Conservation (phyloP, 2,329 filamentous ascomycete genomes). For the Didymella exigua region DNA sequence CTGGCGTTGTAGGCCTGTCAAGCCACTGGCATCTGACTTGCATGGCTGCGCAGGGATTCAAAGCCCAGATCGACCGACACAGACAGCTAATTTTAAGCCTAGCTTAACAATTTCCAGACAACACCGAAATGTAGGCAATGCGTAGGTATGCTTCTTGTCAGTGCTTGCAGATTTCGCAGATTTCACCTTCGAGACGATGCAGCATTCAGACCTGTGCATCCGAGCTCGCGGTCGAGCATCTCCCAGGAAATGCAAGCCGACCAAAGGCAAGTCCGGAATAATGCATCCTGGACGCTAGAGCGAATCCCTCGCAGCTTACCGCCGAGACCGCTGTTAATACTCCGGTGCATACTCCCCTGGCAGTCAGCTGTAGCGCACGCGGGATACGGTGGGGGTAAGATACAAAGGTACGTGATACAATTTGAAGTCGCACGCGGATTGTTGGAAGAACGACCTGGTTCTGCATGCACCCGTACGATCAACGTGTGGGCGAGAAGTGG, state of each 20-base stretch:
- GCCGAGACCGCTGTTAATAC: slow-evolving; percentile 19
- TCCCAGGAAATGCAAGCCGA: slow-evolving; percentile 19
- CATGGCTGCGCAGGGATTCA: slow-evolving; percentile 27
- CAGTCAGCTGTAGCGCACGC: slow-evolving; percentile 23
- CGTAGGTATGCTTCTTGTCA: slow-evolving; percentile 3
- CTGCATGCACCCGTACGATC: slow-evolving; percentile 16
- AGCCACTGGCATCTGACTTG: slow-evolving; percentile 37
- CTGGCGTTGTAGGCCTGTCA: slow-evolving; percentile 29
- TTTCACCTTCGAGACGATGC: slow-evolving; percentile 11
- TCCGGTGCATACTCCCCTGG: slow-evolving; percentile 7
- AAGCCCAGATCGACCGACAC: slow-evolving; percentile 29
- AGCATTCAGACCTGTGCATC: not conserved
- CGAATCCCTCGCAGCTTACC: slow-evolving; percentile 10
- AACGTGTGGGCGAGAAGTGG: slow-evolving; percentile 25
- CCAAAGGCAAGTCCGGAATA: slow-evolving; percentile 17
- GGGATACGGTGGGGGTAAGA: slow-evolving; percentile 34
- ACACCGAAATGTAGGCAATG: slow-evolving; percentile 2
- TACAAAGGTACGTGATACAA: slow-evolving; percentile 36
- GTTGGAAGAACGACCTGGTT: slow-evolving; percentile 15
- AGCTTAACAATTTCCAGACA: not conserved
- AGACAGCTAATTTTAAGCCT: slow-evolving; percentile 10
- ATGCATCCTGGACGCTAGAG: slow-evolving; percentile 1
- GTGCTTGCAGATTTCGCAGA: slow-evolving; percentile 12
- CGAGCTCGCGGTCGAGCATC: not conserved
- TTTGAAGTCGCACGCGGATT: slow-evolving; percentile 31